A percentile compares a stretch with the other conserved stretches of the same genome.
These are phyloP conservation scores for Botryotinia calthae DNA, from an alignment of 2,329 filamentous ascomycete species.

Conservation along the genomic window DNA sequence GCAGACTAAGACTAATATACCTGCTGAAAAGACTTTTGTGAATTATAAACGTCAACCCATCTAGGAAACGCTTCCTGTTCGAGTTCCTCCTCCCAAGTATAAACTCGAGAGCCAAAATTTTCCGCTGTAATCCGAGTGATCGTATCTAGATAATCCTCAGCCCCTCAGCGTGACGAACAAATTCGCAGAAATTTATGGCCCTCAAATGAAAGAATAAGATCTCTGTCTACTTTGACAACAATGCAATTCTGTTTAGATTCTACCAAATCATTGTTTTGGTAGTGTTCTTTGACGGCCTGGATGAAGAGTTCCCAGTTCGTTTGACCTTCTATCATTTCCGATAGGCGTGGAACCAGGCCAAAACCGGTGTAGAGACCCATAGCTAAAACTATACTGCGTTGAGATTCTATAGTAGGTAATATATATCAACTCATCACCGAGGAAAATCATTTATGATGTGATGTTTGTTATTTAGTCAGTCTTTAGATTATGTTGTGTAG, in stretches of 20 bases:
- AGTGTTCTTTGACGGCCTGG: constrained; percentile 22
- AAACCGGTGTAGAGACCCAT: constrained; percentile 36
- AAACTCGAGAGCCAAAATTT: constrained; percentile 31
- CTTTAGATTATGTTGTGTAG: neutral
- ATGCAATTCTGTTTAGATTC: constrained; percentile 30
- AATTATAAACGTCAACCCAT: constrained; percentile 32
- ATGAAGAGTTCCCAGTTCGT: constrained; percentile 33
- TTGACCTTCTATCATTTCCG: constrained; percentile 31
- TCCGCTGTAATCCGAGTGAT: constrained; percentile 27
- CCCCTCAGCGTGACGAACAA: constrained; percentile 24
- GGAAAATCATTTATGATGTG: neutral
- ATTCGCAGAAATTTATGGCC: constrained; percentile 38
- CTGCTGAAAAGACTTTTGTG: constrained; percentile 34
- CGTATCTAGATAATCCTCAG: constrained; percentile 30
- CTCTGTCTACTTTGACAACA: constrained; percentile 34
- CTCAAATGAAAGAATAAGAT: constrained; percentile 35
- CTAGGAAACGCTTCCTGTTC: constrained; percentile 25
- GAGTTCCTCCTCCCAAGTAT: constrained; percentile 28
- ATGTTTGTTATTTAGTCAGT: neutral
- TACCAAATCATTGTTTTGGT: neutral
- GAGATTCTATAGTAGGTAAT: neutral
- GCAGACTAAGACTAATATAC: constrained; percentile 28
- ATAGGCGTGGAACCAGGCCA: constrained; percentile 35
- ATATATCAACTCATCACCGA: too few relatives aligned
- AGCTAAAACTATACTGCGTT: neutral